Base-by-base conservation (phyloP, 345 rosid genomes). In the Litchi chinensis region DNA sequence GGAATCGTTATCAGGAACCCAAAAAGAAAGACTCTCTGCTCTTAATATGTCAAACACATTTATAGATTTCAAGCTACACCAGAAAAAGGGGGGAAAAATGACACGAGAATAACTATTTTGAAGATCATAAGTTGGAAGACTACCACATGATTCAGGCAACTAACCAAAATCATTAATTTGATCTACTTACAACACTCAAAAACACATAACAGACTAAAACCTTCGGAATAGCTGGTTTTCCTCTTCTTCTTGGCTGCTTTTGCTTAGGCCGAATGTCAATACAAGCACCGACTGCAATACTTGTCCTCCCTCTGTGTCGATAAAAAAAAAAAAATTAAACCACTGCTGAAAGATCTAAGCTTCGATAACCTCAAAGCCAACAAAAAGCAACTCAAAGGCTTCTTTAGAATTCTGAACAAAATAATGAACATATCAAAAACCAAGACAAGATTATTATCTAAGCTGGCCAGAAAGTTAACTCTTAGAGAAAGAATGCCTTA, bases 251-350 rank as follows among this genome's bases (percentile, higher is more conserved):
- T 19, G 85, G 86, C 71, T 90, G 91, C 86, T 84, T 85, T 76
- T 78, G 76, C 77, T 84, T 88, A 65, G 90, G 89, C 65, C 65
- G 85, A 70, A 83, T 83, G 77, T 85, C 80, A 32, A 85, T 84
- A 76, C 85, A 87, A 74, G 92, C 91, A 37, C 75, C 83, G 57
- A 87, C 91, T n/a, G 94, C 97, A 71, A 96, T 88, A 80, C 99
- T 94, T 74, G 89, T 88, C 76, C 99, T 88, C 86, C 98, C 99
- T 83, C 97, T 94, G 69, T 63, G 46, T 76, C 80, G 83, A 65
- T 15, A 71, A 87, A 74, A 68, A 73, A 71, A 87, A 74, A 68
- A 65, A 88, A 70, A 69, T 32, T 28, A 81, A 69, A 77, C 32
- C 26, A 48, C 26, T 19, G 65, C 12, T 22, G 24, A 83, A 48